Evolutionary conservation across 192 early-diverging fungal species (phyloP), one percentile per base, ranked within the genome.

Genomic region (Coemansia sp.): DNA sequence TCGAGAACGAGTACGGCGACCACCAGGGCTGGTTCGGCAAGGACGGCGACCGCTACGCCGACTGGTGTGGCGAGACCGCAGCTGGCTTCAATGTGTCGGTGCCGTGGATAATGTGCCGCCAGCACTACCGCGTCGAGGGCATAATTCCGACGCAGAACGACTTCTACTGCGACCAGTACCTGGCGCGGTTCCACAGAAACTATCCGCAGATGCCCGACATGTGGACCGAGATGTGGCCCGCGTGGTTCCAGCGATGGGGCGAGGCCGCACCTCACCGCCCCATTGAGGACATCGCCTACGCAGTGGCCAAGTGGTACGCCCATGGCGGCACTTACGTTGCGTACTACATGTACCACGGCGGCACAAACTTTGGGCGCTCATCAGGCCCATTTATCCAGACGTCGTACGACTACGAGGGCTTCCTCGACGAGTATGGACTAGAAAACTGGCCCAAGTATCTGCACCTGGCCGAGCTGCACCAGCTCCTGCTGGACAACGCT

Each of bases 291-390:
- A 67, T 86, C 20, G 76, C 87, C 4, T 89, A 80, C 61, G 76
- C 86, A 7, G 68, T 77, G 10, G 85, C 86, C 7, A 70, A 83
- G 56, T 89, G 83, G 69, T 83, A 84, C 71, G 82, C 85, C 4
- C 51, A 68, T 16, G 86, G 87, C 40, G 87, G 87, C 56, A 84
- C 82, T 0, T 87, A 85, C 63, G 68, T 84, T 16, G 64, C 71
- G 2, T 87, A 89, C 48, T 84, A 84, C 60, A 88, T 85, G 87
- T 89, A 82, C 63, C 87, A 89, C 56, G 89, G 89, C 30, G 89
- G 89, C 25, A 90, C 88, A 10, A 90, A 89, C 67, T 89, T 87
- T 70, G 87, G 86, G 16, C 71, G 80, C 49, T 68, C 80, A 2
- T 68, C 80, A 12, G 72, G 80, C 0, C 80, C 80, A 22, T 73